Conservation (phyloP, 306 rosid species). For the Biancaea sappan region DNA sequence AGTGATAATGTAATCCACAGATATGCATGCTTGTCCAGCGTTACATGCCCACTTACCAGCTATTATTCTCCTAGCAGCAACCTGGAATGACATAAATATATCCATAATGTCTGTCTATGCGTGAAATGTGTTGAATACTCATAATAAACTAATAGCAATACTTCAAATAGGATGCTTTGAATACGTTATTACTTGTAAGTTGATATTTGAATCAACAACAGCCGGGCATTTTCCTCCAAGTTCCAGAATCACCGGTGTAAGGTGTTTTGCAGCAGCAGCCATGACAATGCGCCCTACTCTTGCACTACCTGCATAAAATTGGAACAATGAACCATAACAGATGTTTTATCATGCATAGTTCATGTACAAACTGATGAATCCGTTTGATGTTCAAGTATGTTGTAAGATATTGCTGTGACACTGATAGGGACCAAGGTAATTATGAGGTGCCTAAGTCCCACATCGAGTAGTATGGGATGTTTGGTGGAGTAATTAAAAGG, state of each 20-base stretch:
- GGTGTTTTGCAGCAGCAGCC: slow-evolving; percentile 97
- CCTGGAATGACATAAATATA: slow-evolving; percentile 43
- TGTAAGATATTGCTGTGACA: not conserved
- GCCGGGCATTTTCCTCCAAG: slow-evolving; percentile 95
- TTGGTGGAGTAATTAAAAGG: too few species aligned
- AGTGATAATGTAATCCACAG: slow-evolving; percentile 76
- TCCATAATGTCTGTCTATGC: too few species aligned
- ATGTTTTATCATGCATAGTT: not conserved
- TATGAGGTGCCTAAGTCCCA: too few species aligned
- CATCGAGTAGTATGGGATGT: too few species aligned
- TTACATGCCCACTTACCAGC: slow-evolving; percentile 85
- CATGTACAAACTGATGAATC: not conserved
- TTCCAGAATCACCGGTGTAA: slow-evolving; percentile 79
- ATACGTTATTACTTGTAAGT: slow-evolving; percentile 59
- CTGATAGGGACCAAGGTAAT: too few species aligned
- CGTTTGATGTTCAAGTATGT: not conserved
- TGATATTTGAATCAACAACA: slow-evolving; percentile 70
- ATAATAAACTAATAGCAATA: too few species aligned
- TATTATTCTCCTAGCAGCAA: slow-evolving; percentile 71
- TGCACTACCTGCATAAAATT: slow-evolving; percentile 67
- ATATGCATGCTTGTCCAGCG: slow-evolving; percentile 85
- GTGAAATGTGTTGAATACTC: not conserved
- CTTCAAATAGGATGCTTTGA: not conserved
- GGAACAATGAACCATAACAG: not conserved
- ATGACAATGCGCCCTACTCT: slow-evolving; percentile 83